Evolutionary conservation across 495 filamentous ascomycete species (phyloP).

Genomic region (Xylaria palmicola): DNA sequence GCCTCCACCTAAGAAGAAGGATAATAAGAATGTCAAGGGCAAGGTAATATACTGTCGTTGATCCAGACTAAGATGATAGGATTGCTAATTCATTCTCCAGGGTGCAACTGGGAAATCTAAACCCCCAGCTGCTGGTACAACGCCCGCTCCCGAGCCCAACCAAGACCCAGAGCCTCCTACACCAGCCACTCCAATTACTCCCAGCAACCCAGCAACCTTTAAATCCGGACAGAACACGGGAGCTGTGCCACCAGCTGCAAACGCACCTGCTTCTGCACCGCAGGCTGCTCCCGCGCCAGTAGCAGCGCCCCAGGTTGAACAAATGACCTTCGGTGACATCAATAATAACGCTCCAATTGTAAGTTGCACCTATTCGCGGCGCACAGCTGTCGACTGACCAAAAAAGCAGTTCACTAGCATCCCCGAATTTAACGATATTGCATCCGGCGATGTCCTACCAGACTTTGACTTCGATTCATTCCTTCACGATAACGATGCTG

Average conservation of each 20-base stretch:
- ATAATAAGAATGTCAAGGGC: constrained; percentile 60
- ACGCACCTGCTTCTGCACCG: constrained; percentile 42
- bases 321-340: constrained; percentile 35
- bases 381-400: not conserved
- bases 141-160: constrained; percentile 73
- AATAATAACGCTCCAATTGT: constrained; percentile 32
- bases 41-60: constrained; percentile 64
- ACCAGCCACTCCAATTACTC: constrained; percentile 82
- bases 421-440: constrained; percentile 65
- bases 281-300: constrained; percentile 48
- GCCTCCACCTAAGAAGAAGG: constrained; percentile 83
- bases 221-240: constrained; percentile 55
- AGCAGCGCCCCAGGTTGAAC: constrained; percentile 47
- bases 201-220: constrained; percentile 68
- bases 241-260: constrained; percentile 43
- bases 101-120: constrained; percentile 75
- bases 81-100: constrained; percentile 40
- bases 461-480: constrained; percentile 97
- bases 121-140: constrained; percentile 63
- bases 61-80: constrained; percentile 25
- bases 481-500: constrained; percentile 56
- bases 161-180: constrained; percentile 71
- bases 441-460: constrained; percentile 66
- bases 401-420: constrained; percentile 22
- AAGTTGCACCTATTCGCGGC: constrained; percentile 13